Percentiles rank a stretch among this genome's conserved stretches.
Evolutionary conservation across 208 protist species (phyloP).

Genomic region (Leptomonas seymouri): DNA sequence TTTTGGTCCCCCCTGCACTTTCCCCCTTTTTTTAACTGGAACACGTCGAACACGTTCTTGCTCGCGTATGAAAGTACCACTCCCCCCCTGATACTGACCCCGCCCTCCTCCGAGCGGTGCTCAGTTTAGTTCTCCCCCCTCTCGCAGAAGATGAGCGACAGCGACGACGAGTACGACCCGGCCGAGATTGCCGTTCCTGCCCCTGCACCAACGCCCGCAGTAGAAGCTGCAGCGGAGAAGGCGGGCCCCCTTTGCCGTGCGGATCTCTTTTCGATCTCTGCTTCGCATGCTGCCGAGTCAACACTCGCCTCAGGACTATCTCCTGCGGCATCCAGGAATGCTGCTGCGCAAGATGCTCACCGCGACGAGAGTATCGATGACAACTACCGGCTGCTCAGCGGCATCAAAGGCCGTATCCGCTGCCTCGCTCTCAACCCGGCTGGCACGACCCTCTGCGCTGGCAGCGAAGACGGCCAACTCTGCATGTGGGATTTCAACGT

Average conservation of each 20-base stretch:
- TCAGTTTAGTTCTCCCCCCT: not conserved
- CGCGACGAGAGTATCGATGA: not conserved
- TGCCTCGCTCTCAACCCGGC: constrained; percentile 55
- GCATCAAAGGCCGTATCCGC: constrained; percentile 59
- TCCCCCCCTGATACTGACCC: too few relatives aligned
- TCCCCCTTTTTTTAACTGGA: too few relatives aligned
- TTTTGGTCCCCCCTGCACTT: too few relatives aligned
- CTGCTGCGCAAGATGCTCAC: not conserved
- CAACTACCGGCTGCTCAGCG: constrained; percentile 41
- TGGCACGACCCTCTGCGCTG: constrained; percentile 61
- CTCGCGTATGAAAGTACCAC: too few relatives aligned
- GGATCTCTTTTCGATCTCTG: not conserved
- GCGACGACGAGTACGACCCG: constrained; percentile 67
- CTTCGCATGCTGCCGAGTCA: not conserved
- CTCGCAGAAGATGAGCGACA: constrained; percentile 36
- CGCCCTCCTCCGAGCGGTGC: too few relatives aligned
- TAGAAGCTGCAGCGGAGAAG: not conserved
- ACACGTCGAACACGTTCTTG: too few relatives aligned
- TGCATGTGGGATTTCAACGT: constrained; percentile 81
- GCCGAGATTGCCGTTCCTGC: constrained; percentile 23
- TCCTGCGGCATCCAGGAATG: not conserved
- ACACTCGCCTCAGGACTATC: not conserved
- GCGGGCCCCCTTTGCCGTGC: not conserved
- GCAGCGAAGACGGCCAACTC: constrained; percentile 70
- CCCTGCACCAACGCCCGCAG: not conserved